phyloP scores from a whole-genome alignment of 2,329 filamentous ascomycete species.

The Colletotrichum sansevieriae region DNA sequence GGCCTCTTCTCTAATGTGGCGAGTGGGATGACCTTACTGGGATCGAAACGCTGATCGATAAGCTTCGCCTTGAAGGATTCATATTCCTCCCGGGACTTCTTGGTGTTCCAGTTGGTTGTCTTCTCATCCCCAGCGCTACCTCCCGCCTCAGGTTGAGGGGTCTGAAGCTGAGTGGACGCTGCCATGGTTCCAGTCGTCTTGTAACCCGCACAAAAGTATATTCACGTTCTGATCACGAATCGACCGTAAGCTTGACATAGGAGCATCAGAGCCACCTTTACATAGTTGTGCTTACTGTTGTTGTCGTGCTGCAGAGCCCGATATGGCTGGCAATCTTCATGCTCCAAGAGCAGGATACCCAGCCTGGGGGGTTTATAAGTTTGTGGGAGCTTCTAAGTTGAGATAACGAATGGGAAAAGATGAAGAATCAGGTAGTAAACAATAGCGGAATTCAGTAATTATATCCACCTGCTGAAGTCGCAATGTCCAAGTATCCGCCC shows the following conservation, averaged over 20 bases:
- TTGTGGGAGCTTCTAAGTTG: not conserved
- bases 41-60: slow-evolving; percentile 60
- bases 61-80: slow-evolving; percentile 55
- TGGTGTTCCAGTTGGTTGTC: slow-evolving; percentile 47
- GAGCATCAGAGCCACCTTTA: not conserved
- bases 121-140: slow-evolving; percentile 45
- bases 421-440: not conserved
- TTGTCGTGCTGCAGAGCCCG: not conserved
- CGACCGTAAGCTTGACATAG: too few relatives aligned
- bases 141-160: slow-evolving; percentile 34
- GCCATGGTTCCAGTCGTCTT: slow-evolving; percentile 20
- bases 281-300: not conserved
- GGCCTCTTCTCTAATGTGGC: not conserved
- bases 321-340: not conserved
- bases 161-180: slow-evolving; percentile 30
- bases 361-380: not conserved
- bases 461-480: not conserved
- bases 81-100: slow-evolving; percentile 59
- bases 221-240: too few relatives aligned
- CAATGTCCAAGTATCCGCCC: not conserved
- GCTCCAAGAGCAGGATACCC: slow-evolving; percentile 20
- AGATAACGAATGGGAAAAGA: not conserved
- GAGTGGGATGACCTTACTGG: slow-evolving; percentile 46
- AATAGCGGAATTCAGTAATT: not conserved
- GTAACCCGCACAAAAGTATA: too few relatives aligned